Percentiles rank a stretch among this genome's conserved stretches.
These are phyloP conservation scores for Boletus smithii DNA, from an alignment of 1,284 basidiomycete species.

Conservation along the genomic window DNA sequence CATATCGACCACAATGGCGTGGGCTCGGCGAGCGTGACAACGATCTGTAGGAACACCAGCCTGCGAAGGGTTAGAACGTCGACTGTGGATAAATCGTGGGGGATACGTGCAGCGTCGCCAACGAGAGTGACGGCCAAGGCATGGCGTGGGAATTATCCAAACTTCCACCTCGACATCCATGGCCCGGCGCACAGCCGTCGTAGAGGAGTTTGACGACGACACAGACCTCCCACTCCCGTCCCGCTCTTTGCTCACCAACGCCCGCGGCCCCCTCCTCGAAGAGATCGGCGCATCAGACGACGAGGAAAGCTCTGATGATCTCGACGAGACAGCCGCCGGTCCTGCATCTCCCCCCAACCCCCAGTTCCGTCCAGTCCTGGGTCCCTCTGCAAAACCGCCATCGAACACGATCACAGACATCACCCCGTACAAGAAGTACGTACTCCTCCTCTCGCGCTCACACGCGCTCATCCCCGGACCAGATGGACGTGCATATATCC, in stretches of 20 bases:
- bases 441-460: conserved; percentile 9
- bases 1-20: conserved; percentile 39
- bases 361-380: conserved; percentile 33
- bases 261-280: conserved; percentile 72
- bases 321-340: conserved; percentile 40
- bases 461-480: conserved; percentile 7
- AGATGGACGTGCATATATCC: conserved; percentile 97
- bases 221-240: conserved; percentile 75
- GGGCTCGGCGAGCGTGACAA: too few relatives aligned
- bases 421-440: conserved; percentile 76
- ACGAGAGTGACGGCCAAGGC: too few relatives aligned
- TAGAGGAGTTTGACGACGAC: conserved; percentile 86
- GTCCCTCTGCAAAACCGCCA: conserved; percentile 22
- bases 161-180: conserved; percentile 37
- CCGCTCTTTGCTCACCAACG: conserved; percentile 61
- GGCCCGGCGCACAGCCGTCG: conserved; percentile 60
- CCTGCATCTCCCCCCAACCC: conserved; percentile 51
- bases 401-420: conserved; percentile 58
- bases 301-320: conserved; percentile 36
- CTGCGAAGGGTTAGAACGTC: too few relatives aligned
- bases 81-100: too few relatives aligned
- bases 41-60: too few relatives aligned
- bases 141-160: conserved; percentile 27
- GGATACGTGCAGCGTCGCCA: too few relatives aligned
- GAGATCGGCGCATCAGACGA: conserved; percentile 50